Base-by-base conservation (phyloP, 2,329 filamentous ascomycete species). In the Trichoderma hamatum region DNA sequence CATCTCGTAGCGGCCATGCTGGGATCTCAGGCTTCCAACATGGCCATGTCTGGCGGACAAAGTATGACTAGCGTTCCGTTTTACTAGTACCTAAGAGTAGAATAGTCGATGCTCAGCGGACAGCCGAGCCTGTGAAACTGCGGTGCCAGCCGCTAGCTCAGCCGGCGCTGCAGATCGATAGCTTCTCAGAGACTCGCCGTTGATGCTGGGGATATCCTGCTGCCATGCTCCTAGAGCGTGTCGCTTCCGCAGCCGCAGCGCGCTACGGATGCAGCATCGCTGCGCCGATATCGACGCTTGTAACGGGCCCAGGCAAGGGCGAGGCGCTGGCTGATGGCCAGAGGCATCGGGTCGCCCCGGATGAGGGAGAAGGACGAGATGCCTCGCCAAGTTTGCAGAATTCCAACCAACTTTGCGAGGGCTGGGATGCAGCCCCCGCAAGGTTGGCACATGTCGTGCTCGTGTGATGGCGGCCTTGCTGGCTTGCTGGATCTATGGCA, bases 111-210 rank as follows among this genome's bases (percentile, higher is more conserved):
- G 51, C 62, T 66, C 62, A 46, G 46, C 52, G 54, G 52, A n/a
- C 64, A 46, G 63, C 54, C 54, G 52, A 66, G 63, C 51, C 24
- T 66, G 24, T 67, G 64, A 51, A 67, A 39, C 64, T 59, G 64
- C 54, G 56, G 65, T 68, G 34, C 59, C 66, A 51, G 58, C 58
- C 66, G 28, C 59, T 68, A 68, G 58, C 66, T 56, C 43, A n/a
- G 51, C 59, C 49, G 51, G 58, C 34, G 66, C 36, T 63, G 66
- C 66, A 68, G 66, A 68, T 68, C 66, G 66, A 68, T 30, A 54
- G 21, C 49, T 63, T 55, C 39, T 28, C 19, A 67, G 59, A 63
- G 66, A 59, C 58, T 55, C 58, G 66, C 56, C 34, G 66, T n/a
- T 46, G 43, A 68, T 56, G 66, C 59, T 55, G 56, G 56, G 56